Evolutionary conservation across 1,139 yeast species (phyloP).

Genomic region (Candida sanyaensis): DNA sequence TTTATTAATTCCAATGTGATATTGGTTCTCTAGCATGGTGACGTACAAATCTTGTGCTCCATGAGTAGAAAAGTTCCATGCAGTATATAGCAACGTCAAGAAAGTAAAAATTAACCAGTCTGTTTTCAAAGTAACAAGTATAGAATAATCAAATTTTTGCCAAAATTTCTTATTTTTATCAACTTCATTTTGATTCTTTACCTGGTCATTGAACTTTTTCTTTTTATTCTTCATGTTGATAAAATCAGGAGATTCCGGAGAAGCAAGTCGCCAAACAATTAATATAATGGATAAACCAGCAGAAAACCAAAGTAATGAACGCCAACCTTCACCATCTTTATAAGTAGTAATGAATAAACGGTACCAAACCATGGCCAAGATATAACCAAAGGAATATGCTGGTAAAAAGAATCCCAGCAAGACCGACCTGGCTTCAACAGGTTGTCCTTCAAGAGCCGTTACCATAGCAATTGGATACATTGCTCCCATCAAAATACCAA

Average conservation of each 20-base stretch:
- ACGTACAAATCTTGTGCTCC: conserved; percentile 38
- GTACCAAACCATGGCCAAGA: conserved; percentile 37
- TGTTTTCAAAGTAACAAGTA: conserved; percentile 6
- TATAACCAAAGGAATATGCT: conserved; percentile 42
- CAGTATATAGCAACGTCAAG: too few relatives aligned
- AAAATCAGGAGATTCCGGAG: conserved; percentile 36
- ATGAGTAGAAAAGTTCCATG: too few relatives aligned
- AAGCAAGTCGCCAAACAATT: conserved; percentile 31
- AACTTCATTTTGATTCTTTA: not conserved
- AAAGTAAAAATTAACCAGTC: too few relatives aligned
- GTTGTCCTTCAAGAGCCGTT: conserved; percentile 39
- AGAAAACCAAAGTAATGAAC: conserved; percentile 79
- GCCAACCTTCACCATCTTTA: conserved; percentile 58
- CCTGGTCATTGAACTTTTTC: conserved; percentile 13
- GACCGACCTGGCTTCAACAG: conserved; percentile 34
- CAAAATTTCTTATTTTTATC: conserved; percentile 3
- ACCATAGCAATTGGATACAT: conserved; percentile 34
- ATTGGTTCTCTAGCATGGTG: too few relatives aligned
- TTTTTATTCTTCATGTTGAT: conserved; percentile 20
- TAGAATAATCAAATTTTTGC: conserved; percentile 17
- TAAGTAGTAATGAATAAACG: conserved; percentile 61
- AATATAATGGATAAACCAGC: conserved; percentile 53
- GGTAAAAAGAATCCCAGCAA: conserved; percentile 41
- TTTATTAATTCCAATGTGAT: too few relatives aligned
- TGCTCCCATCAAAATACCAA: conserved; percentile 45